Base-by-base conservation (phyloP, 176 grass and related monocot genomes). In the Oryza brachyantha region DNA sequence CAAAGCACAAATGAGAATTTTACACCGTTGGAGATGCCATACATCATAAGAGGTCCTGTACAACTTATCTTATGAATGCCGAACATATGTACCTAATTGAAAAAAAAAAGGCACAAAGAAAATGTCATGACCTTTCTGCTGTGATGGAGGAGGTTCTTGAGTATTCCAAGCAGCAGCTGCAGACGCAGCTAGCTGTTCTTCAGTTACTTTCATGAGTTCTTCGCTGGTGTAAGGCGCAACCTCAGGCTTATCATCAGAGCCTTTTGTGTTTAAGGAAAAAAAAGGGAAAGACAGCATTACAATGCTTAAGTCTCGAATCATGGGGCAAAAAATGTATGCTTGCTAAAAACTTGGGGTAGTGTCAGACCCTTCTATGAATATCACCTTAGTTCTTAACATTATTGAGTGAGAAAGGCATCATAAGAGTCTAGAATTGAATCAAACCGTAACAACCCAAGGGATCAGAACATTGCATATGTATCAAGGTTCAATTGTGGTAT, bases 131-230 rank as follows among this genome's bases (percentile, higher is more conserved):
- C 94, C 94, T 88, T 90, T 61, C 39, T 79, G 75, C 70, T 85
- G 71, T 48, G 86, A 71, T 27, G 73, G 2, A 22, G 78, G 65
- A 39, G 87, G 25, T 17, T 75, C 43, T 66, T 64, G 31, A 0
- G 63, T 55, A 77, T 61, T 81, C 82, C 85, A 83, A 29, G 84
- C 82, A 84, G 79, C 55, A 55, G 81, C 25, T 13, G 88, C 60
- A 29, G 88, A 89, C 61, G 90, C 92, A 76, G 90, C 74, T 25
- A 93, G 70, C 72, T 95, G 90, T 62, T 93, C 88, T 83, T 93
- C 88, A 16, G 96, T 93, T 69, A 99, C 81, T 88, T 95, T 93
- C 78, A 92, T 69, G n/a, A 92, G 86, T 62, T 94, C 94, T 79
- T 97, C 91, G 24, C 91, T 97, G 29, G 89, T 84, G 64, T 92